phyloP scores from a whole-genome alignment of 2,329 filamentous ascomycete species.

The Exophiala alcalophila region DNA sequence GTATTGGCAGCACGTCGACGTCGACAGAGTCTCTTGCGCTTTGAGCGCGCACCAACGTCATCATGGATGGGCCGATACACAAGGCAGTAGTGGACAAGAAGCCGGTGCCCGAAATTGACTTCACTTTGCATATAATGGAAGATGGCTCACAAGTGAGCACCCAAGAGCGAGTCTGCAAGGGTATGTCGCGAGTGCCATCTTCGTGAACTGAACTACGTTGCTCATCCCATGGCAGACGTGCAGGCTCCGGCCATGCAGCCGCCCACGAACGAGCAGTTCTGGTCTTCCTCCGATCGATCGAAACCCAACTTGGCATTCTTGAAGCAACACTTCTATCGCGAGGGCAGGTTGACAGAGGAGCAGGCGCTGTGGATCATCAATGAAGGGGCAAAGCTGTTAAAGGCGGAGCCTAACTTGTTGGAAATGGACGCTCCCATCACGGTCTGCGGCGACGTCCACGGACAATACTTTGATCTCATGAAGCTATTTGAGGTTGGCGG shows the following conservation, averaged over 20 bases:
- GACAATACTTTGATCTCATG: constrained; percentile 99
- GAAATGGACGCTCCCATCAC: constrained; percentile 99
- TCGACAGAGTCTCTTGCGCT: constrained; percentile 18
- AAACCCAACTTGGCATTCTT: constrained; percentile 93
- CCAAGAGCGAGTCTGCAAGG: constrained; percentile 95
- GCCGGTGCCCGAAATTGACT: constrained; percentile 95
- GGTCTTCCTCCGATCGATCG: constrained; percentile 74
- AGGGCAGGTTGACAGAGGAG: constrained; percentile 93
- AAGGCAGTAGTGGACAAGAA: constrained; percentile 93
- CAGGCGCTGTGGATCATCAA: constrained; percentile 95
- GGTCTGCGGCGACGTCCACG: constrained; percentile 96
- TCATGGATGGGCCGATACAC: constrained; percentile 58
- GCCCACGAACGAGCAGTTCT: constrained; percentile 92
- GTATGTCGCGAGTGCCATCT: constrained; percentile 51
- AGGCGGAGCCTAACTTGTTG: constrained; percentile 86
- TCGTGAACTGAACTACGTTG: not conserved
- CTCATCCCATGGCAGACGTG: constrained; percentile 64
- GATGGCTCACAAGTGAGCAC: constrained; percentile 95
- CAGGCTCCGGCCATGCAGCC: constrained; percentile 93
- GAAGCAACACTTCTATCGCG: constrained; percentile 97
- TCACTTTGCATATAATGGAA: constrained; percentile 97
- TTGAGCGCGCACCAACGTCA: constrained; percentile 28
- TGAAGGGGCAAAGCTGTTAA: constrained; percentile 81
- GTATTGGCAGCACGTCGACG: not conserved
- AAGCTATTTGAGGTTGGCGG: constrained; percentile 98